Percentiles rank a stretch among this genome's conserved stretches.
Evolutionary conservation across 2,329 filamentous ascomycete species (phyloP).

Genomic region (Colletotrichum tropicale): DNA sequence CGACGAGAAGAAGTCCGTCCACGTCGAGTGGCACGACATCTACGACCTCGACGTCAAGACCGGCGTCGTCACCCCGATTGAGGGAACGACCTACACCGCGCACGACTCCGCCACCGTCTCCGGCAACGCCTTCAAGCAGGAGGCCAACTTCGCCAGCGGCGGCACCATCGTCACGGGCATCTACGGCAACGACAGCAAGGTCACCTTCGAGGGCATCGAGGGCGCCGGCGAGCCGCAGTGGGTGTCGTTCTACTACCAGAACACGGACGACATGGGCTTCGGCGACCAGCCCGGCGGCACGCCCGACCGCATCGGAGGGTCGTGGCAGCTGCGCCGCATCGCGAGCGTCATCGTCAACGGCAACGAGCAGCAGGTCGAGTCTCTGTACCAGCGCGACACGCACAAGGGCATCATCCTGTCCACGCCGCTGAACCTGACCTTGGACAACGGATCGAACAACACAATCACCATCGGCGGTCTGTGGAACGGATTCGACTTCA

Average conservation of each 20-base stretch:
- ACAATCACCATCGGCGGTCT: constrained; percentile 63
- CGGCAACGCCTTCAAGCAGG: constrained; percentile 53
- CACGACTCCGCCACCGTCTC: constrained; percentile 42
- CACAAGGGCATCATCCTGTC: constrained; percentile 65
- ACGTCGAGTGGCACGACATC: constrained; percentile 56
- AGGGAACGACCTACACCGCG: constrained; percentile 51
- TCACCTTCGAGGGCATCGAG: constrained; percentile 46
- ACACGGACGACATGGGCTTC: constrained; percentile 66
- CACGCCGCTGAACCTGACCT: constrained; percentile 56
- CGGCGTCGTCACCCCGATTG: constrained; percentile 48
- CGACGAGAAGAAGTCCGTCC: constrained; percentile 50
- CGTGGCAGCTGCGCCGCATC: constrained; percentile 64
- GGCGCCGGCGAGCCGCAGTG: constrained; percentile 54
- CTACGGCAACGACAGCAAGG: constrained; percentile 55
- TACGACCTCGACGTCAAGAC: constrained; percentile 58
- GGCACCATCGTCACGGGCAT: constrained; percentile 54
- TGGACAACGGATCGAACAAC: constrained; percentile 55
- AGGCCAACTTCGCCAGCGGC: constrained; percentile 53
- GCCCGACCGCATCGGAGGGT: constrained; percentile 63
- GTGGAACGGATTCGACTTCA: constrained; percentile 59
- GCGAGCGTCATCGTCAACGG: constrained; percentile 65
- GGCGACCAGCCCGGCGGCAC: constrained; percentile 58
- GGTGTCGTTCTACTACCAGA: constrained; percentile 62
- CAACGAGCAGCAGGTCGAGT: constrained; percentile 45
- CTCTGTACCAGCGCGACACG: constrained; percentile 55